These are phyloP conservation scores for Laburnicola sp. DNA, from an alignment of 2,329 filamentous ascomycete species.

Conservation along the genomic window DNA sequence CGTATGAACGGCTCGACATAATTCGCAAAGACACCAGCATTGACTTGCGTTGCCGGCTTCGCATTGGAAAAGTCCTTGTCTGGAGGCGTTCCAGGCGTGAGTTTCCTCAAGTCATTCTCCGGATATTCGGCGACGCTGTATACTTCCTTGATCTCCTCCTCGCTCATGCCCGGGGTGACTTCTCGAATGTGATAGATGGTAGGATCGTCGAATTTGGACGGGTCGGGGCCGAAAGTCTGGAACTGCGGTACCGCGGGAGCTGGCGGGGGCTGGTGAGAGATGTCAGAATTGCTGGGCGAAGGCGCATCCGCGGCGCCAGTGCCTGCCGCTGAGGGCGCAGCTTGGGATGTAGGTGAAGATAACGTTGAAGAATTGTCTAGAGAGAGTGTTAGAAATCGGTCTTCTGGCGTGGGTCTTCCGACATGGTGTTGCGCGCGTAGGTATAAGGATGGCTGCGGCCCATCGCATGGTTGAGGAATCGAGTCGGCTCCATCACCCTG, in stretches of 20 bases:
- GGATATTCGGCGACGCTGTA: conserved; percentile 87
- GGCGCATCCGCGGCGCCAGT: conserved; percentile 65
- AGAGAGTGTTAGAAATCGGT: conserved; percentile 11
- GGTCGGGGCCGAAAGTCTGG: conserved; percentile 90
- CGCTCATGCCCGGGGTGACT: conserved; percentile 72
- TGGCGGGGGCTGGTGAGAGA: conserved; percentile 62
- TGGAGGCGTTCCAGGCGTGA: conserved; percentile 85
- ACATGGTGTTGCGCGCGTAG: no score
- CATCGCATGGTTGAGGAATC: no score
- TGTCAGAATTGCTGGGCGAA: conserved; percentile 60
- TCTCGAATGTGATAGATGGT: conserved; percentile 91
- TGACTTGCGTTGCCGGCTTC: conserved; percentile 92
- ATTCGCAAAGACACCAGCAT: conserved; percentile 87
- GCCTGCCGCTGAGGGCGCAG: conserved; percentile 51
- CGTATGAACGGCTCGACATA: conserved; percentile 92
- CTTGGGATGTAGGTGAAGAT: conserved; percentile 48
- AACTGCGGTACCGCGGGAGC: conserved; percentile 68
- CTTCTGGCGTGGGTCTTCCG: neutral
- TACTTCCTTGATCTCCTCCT: conserved; percentile 84
- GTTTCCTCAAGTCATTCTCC: conserved; percentile 73
- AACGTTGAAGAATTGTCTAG: conserved; percentile 45
- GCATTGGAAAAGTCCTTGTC: conserved; percentile 95
- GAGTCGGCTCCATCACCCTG: no score
- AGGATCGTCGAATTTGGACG: conserved; percentile 85
- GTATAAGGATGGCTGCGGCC: no score